Evolutionary conservation across 495 filamentous ascomycete species (phyloP).

Genomic region (Tetracladium setigerum): DNA sequence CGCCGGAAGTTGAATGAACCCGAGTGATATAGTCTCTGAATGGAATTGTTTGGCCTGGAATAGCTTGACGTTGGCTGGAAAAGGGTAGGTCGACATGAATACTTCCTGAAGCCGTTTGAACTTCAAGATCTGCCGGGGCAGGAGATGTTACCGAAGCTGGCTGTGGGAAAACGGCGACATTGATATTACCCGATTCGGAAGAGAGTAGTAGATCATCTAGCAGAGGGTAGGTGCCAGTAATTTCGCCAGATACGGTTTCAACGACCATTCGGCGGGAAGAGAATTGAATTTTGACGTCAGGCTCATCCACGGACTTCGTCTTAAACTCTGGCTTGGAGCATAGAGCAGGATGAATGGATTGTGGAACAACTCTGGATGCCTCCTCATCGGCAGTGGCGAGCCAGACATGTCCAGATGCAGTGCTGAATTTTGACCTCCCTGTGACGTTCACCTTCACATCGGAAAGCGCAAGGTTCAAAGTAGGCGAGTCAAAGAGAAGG

Average conservation of each 20-base stretch:
- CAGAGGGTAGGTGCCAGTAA: slow-evolving; percentile 6
- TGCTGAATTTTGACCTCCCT: slow-evolving; percentile 5
- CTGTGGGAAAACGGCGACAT: slow-evolving; percentile 6
- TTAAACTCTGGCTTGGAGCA: neutral
- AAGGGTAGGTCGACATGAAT: slow-evolving; percentile 14
- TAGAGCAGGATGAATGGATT: neutral
- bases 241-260: slow-evolving; percentile 9
- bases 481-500: slow-evolving; percentile 8
- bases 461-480: slow-evolving; percentile 12
- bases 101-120: slow-evolving; percentile 13
- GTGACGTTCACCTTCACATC: slow-evolving; percentile 15
- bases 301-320: neutral
- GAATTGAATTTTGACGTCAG: too few species aligned
- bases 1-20: slow-evolving; percentile 10
- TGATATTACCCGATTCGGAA: slow-evolving; percentile 10
- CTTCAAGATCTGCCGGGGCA: slow-evolving; percentile 7
- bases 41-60: neutral
- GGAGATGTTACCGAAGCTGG: neutral
- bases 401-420: slow-evolving; percentile 10
- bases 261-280: slow-evolving; percentile 14
- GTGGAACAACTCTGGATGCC: neutral
- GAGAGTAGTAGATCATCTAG: slow-evolving; percentile 3
- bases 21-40: slow-evolving; percentile 20
- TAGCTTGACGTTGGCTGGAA: neutral
- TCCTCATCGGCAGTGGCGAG: slow-evolving; percentile 5